Evolutionary conservation across 2,329 filamentous ascomycete genomes (phyloP).

Genomic region (Aspergillus sp.): DNA sequence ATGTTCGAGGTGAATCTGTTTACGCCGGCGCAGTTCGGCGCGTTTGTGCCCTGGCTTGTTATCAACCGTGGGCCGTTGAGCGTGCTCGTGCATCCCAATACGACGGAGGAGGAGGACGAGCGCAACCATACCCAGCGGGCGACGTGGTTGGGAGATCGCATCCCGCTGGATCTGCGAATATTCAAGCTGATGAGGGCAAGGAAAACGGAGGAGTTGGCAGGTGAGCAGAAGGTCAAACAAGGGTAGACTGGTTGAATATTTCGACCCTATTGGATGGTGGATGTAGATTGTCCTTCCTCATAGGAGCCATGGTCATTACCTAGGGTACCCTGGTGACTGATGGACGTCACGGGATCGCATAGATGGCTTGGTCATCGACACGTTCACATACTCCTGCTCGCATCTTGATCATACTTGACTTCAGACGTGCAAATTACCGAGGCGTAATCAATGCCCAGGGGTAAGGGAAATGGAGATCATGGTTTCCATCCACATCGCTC

Average conservation of each 20-base stretch:
- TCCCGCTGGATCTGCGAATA: conserved; percentile 42
- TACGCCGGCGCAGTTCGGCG: conserved; percentile 82
- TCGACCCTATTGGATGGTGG: neutral
- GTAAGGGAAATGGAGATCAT: no score
- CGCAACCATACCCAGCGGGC: conserved; percentile 48
- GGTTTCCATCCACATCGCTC: no score
- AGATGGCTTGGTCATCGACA: no score
- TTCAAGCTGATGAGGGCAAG: conserved; percentile 32
- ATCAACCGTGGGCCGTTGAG: conserved; percentile 79
- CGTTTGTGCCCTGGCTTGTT: conserved; percentile 81
- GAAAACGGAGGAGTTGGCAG: conserved; percentile 18
- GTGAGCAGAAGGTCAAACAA: neutral
- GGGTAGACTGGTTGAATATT: neutral
- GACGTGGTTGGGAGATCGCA: conserved; percentile 46
- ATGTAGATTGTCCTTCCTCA: no score
- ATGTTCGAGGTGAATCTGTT: conserved; percentile 95
- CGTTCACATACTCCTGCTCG: no score
- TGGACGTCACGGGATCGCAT: neutral
- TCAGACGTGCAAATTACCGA: no score
- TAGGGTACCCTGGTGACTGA: no score
- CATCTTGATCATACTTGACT: no score
- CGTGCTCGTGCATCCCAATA: conserved; percentile 80
- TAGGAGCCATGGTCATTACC: no score
- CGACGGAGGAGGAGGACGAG: conserved; percentile 51
- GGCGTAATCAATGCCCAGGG: no score